These are phyloP conservation scores for Phytophthora meadii DNA, from an alignment of 352 stramenopile genomes.

Conservation along the genomic window DNA sequence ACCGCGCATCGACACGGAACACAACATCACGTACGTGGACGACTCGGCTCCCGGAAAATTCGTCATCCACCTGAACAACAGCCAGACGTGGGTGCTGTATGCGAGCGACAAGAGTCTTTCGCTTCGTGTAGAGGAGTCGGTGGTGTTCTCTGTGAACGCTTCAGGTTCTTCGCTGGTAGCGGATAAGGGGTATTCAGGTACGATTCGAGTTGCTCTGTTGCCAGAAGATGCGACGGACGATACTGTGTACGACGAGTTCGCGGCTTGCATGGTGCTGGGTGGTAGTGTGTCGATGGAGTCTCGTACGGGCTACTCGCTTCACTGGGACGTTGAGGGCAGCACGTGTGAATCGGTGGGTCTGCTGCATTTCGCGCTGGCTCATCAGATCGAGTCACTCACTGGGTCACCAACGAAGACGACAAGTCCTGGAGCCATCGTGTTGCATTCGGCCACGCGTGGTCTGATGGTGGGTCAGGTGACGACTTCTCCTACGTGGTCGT, in stretches of 20 bases:
- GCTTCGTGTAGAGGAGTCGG: conserved; percentile 48
- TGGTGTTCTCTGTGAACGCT: conserved; percentile 45
- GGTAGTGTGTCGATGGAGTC: conserved; percentile 61
- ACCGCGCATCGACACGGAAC: conserved; percentile 53
- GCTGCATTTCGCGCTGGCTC: conserved; percentile 70
- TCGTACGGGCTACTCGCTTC: conserved; percentile 67
- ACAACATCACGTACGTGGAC: conserved; percentile 57
- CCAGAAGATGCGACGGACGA: conserved; percentile 37
- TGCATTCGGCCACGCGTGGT: conserved; percentile 66
- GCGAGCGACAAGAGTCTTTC: conserved; percentile 45
- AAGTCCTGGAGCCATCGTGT: conserved; percentile 36
- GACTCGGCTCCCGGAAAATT: conserved; percentile 56
- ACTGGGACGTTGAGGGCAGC: conserved; percentile 61
- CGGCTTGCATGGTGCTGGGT: conserved; percentile 61
- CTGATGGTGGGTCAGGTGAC: conserved; percentile 55
- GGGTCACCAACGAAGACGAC: conserved; percentile 17
- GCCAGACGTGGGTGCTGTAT: conserved; percentile 82
- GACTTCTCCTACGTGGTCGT: conserved; percentile 46
- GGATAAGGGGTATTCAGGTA: conserved; percentile 49
- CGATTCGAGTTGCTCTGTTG: conserved; percentile 64
- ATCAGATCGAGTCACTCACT: conserved; percentile 62
- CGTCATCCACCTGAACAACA: conserved; percentile 67
- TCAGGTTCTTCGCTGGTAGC: conserved; percentile 50
- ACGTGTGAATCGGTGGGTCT: conserved; percentile 53
- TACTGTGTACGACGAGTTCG: conserved; percentile 65